A percentile compares a stretch with the other conserved stretches of the same genome.
Conservation (phyloP, 306 rosid species). For the Rosa lucieae region DNA sequence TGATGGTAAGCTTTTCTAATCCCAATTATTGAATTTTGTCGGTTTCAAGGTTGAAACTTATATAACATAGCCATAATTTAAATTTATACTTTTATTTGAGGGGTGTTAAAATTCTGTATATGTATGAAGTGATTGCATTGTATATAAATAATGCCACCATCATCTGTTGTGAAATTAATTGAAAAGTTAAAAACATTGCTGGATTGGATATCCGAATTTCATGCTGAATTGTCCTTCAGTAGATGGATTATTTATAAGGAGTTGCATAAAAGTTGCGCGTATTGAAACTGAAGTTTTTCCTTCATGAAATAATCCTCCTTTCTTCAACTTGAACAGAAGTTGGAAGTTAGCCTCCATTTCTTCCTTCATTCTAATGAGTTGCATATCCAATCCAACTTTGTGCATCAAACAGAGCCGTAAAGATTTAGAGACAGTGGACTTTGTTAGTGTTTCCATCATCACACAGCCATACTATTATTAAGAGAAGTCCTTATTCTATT, state of each 20-base stretch:
- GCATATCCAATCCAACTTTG: background rate
- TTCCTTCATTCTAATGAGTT: background rate
- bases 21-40: background rate
- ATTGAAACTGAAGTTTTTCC: background rate
- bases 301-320: background rate
- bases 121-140: background rate
- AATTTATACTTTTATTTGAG: background rate
- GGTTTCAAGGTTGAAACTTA: background rate
- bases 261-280: background rate
- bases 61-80: background rate
- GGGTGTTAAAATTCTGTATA: background rate
- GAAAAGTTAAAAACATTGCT: background rate
- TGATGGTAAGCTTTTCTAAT: slow-evolving; percentile 51
- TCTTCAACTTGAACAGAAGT: background rate
- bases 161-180: background rate
- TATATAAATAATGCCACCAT: background rate
- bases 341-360: background rate
- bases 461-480: background rate
- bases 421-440: background rate
- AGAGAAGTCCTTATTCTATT: background rate
- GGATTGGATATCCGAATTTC: background rate
- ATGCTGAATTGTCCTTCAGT: background rate
- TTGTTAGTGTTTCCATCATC: background rate
- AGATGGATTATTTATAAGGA: background rate
- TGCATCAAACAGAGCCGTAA: background rate